Base-by-base conservation (phyloP, 345 rosid genomes). In the Ceriops tagal region DNA sequence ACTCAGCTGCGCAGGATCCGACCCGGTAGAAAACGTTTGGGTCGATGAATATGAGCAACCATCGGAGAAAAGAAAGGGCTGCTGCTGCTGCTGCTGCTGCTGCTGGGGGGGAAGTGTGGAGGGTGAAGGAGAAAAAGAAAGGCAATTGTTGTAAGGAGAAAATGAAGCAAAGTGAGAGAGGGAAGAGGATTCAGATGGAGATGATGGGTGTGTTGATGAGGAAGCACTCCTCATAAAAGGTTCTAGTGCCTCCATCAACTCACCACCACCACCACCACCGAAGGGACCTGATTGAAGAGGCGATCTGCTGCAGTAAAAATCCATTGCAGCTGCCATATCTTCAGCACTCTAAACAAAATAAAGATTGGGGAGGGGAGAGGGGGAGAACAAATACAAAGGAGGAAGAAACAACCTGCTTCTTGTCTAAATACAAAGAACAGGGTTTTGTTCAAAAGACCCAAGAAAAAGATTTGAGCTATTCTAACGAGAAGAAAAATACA, bases 181-280 rank as follows among this genome's bases (percentile, higher is more conserved):
- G 18, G 52, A 52, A 21, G 32, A n/a, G 13, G 61, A 16, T 24
- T 66, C 53, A 66, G 75, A 43, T 28, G 67, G 62, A n/a, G 71
- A 52, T 27, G 67, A 20, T 4, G 52, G 2, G 2, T 62, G 2
- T 27, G 59, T 21, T 10, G 71, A 66, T 1, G 65, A 34, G 52
- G 76, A 62, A 58, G 80, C 76, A 68, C 80, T 72, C 58, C 58
- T 72, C 76, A 77, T 77, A 77, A 77, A 77, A 77, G 80, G 80
- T 62, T 67, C 76, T 53, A 53, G 97, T 71, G 99, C 99, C 71
- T 88, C 97, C 99, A 95, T 91, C 21, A 95, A 74, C 73, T 95
- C 99, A 79, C 88, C 89, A 13, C 89, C 30, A 10, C 26, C 27
- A 79, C 88, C 89, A 13, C 89, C 30, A 10, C 26, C 27, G 2